Percentiles rank a stretch among this genome's conserved stretches.
These are phyloP conservation scores for Petunia hybrid DNA, from an alignment of 305 asterid species.

Conservation along the genomic window DNA sequence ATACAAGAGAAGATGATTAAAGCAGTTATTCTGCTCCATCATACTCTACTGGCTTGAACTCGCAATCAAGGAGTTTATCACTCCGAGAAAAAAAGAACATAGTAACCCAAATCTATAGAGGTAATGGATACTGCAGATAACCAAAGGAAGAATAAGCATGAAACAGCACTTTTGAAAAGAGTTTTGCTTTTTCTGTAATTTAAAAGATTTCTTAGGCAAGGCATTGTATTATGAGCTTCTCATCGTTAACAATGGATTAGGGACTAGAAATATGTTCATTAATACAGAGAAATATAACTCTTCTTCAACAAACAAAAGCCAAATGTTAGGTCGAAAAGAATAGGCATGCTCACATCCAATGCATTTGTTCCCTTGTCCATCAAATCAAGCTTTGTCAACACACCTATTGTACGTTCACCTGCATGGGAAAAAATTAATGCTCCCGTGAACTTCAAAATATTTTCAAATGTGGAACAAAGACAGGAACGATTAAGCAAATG, in stretches of 20 bases:
- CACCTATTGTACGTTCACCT: constrained; percentile 57
- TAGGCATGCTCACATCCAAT: constrained; percentile 43
- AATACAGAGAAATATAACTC: constrained; percentile 11
- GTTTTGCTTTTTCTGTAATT: not conserved
- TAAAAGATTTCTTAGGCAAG: constrained; percentile 5
- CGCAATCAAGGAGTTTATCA: constrained; percentile 2
- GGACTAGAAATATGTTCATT: not conserved
- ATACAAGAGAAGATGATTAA: not conserved
- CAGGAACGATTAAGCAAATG: not conserved
- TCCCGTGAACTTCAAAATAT: constrained; percentile 11
- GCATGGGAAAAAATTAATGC: constrained; percentile 4
- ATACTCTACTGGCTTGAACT: not conserved
- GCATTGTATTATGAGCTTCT: not conserved
- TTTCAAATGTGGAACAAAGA: constrained; percentile 6
- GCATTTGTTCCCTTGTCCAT: constrained; percentile 62
- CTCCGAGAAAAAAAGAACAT: not conserved
- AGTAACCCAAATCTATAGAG: not conserved
- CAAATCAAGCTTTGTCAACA: constrained; percentile 54
- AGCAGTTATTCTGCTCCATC: not conserved
- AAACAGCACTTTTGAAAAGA: not conserved
- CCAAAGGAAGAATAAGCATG: not conserved
- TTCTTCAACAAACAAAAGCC: constrained; percentile 1
- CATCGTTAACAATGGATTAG: not conserved
- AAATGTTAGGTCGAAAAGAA: not conserved
- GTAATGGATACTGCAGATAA: constrained; percentile 19